A percentile compares a stretch with the other conserved stretches of the same genome.
Conservation (phyloP, 108 stramenopile species). For the Cyclotella baltica region DNA sequence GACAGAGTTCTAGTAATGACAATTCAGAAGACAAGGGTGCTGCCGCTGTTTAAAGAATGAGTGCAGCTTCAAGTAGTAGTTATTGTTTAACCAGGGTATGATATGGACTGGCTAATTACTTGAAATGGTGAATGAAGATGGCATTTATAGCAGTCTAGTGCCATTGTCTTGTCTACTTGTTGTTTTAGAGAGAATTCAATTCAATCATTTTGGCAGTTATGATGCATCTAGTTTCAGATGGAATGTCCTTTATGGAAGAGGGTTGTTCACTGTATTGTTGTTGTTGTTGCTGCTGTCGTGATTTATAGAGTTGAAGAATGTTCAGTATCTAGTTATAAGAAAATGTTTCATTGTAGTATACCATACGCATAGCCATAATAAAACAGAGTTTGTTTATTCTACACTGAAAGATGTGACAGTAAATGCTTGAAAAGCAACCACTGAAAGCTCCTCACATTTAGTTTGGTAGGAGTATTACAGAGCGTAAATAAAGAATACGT, state of each 20-base stretch:
- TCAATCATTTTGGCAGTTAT: background rate
- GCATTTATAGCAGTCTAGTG: background rate
- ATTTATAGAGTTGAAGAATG: too few relatives aligned
- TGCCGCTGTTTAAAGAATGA: background rate
- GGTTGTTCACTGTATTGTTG: background rate
- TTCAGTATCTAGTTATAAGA: too few relatives aligned
- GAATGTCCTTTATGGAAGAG: constrained; percentile 13
- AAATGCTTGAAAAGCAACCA: too few relatives aligned
- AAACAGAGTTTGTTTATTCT: too few relatives aligned
- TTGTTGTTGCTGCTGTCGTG: too few relatives aligned
- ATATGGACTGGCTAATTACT: background rate
- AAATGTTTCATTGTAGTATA: too few relatives aligned
- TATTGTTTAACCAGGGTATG: background rate
- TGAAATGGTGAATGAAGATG: background rate
- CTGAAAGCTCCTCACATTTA: too few relatives aligned
- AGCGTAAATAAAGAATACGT: too few relatives aligned
- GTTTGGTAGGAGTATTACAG: too few relatives aligned
- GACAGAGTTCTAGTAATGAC: constrained; percentile 14
- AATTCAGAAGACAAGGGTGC: background rate
- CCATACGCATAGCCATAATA: too few relatives aligned
- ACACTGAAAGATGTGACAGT: too few relatives aligned
- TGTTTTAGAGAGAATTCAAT: background rate
- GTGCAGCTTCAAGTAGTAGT: background rate
- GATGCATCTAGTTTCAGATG: background rate
- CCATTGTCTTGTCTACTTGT: background rate